Evolutionary conservation across 2,329 filamentous ascomycete species (phyloP).

Genomic region (Nemania serpens): DNA sequence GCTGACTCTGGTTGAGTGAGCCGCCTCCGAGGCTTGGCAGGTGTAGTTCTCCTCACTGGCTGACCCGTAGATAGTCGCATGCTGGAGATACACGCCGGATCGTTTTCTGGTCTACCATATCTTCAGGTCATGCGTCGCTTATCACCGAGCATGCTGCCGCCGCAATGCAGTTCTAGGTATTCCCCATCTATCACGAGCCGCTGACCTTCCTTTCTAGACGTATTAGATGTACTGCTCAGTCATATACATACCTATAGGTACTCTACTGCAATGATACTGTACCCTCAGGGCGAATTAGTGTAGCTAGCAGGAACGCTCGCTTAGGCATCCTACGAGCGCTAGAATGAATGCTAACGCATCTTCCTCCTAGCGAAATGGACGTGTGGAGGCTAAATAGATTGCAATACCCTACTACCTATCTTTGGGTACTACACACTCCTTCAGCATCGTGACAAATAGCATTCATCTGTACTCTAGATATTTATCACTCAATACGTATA

Average conservation of each 20-base stretch:
- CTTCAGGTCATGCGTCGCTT: constrained; percentile 34
- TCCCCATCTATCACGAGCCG: constrained; percentile 31
- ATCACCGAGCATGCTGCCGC: constrained; percentile 30
- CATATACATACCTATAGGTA: neutral
- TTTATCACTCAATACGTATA: neutral
- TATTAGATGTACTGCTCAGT: constrained; percentile 2
- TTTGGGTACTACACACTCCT: neutral
- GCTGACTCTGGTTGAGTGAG: constrained; percentile 23
- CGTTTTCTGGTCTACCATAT: constrained; percentile 29
- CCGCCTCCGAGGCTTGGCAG: constrained; percentile 26
- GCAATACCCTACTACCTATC: neutral
- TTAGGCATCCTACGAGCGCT: constrained; percentile 22
- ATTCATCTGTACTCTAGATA: neutral
- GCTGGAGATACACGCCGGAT: constrained; percentile 16
- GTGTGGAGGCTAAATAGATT: constrained; percentile 3
- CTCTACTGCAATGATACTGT: neutral
- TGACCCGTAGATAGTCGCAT: neutral
- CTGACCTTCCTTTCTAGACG: constrained; percentile 38
- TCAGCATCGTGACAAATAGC: constrained; percentile 1
- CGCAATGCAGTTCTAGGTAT: constrained; percentile 36
- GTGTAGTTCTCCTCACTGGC: constrained; percentile 13
- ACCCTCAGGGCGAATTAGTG: constrained; percentile 7
- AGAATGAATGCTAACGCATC: constrained; percentile 9
- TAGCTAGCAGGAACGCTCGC: constrained; percentile 9
- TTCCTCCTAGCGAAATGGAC: constrained; percentile 1